A percentile compares a stretch with the other conserved stretches of the same genome.
These are phyloP conservation scores for Beauveria pseudobassiana DNA, from an alignment of 2,329 filamentous ascomycete species.

Conservation along the genomic window DNA sequence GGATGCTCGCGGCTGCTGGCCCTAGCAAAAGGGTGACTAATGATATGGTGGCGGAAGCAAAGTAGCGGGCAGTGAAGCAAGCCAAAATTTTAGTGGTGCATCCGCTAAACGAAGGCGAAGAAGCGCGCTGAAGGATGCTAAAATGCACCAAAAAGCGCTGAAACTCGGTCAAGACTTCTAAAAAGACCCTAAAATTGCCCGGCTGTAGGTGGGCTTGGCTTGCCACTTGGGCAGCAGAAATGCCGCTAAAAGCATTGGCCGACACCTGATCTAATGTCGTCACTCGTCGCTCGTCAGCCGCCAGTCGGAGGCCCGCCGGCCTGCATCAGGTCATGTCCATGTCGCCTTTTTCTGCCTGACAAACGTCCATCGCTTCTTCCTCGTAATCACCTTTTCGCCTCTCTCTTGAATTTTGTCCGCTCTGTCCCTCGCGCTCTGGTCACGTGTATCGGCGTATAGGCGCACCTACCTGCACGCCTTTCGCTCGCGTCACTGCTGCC, in stretches of 20 bases:
- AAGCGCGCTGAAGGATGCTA: not conserved
- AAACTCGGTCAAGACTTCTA: not conserved
- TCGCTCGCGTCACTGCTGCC: not conserved
- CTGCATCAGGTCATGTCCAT: conserved; percentile 5
- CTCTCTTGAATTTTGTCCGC: not conserved
- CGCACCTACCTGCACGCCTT: not conserved
- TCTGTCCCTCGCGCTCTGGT: not conserved
- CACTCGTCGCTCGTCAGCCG: conserved; percentile 6
- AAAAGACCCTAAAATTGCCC: too few relatives aligned
- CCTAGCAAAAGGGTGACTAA: not conserved
- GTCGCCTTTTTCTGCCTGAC: conserved; percentile 8
- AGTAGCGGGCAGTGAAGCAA: not conserved
- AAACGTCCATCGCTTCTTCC: not conserved
- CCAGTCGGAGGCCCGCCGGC: conserved; percentile 6
- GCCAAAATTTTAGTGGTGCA: too few relatives aligned
- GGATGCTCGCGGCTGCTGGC: not conserved
- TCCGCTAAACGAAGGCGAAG: too few relatives aligned
- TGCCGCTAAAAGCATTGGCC: not conserved
- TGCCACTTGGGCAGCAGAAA: too few relatives aligned
- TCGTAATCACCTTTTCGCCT: not conserved
- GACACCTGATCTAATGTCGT: conserved; percentile 4
- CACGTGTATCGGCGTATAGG: not conserved
- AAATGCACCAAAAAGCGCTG: not conserved
- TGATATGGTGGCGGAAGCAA: not conserved
- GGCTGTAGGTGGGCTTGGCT: too few relatives aligned